Base-by-base conservation (phyloP, 2,329 filamentous ascomycete species). In the Colletotrichum lini region DNA sequence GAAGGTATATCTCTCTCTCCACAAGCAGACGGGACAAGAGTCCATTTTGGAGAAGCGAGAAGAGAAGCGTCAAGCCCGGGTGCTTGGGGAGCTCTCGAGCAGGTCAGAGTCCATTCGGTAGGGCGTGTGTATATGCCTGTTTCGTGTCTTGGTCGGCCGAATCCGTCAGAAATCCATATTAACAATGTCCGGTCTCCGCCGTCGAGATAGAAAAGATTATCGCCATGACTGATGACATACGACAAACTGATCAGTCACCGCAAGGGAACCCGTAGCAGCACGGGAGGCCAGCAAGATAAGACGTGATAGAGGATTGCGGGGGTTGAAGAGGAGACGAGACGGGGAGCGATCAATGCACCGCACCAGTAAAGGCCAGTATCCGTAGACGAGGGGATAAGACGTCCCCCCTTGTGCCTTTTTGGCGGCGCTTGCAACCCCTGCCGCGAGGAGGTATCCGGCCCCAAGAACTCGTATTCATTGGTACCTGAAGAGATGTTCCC, bases 241-340 rank as follows among this genome's bases (percentile, higher is more conserved):
- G 53, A 68, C 49, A 47, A 47, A 63, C 38, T 52, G 58, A 68
- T 49, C 42, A 56, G 35, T 44, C 67, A 42, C 52, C 52, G 68
- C 57, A 58, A 53, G 47, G 38, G 58, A 38, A 68, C 49, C 57
- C 53, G 65, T 49, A 30, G 26, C 26, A 71, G 68, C 58, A 71
- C 68, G 65, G 68, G 68, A 68, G 59, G 65, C 58, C 64, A 68
- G 65, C 68, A 53, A 71, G 68, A 71, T 71, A 71, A 71, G 68
- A 68, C 68, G 68, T 71, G 68, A 71, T 71, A 71, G 68, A 71
- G 68, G 64, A 68, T 68, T 71, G 68, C 68, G 68, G 65, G 58
- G 54, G 68, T 58, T 26, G 21, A 2, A 42, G 57, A 63, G 45
- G 53, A 71, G 68, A 63, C 65, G 68, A 71, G 68, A 71, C 68